Conservation (phyloP, 2,329 filamentous ascomycete species). For the Colletotrichum sp. region DNA sequence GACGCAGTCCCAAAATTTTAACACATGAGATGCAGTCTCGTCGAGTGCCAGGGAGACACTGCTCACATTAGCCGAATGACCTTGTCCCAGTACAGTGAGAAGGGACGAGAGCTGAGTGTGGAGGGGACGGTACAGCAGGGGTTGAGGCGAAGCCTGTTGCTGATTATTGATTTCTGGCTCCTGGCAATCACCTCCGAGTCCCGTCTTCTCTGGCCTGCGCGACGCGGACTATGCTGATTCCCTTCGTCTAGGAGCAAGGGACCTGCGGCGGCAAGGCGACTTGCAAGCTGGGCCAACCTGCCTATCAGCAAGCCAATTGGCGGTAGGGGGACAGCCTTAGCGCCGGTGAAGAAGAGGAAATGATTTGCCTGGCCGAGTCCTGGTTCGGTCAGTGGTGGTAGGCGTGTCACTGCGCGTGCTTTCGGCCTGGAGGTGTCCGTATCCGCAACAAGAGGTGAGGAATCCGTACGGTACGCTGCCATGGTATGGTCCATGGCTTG, state of each 20-base stretch:
- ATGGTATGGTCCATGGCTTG: neutral
- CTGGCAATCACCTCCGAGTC: neutral
- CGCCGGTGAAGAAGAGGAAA: conserved; percentile 1
- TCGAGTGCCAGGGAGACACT: neutral
- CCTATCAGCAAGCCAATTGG: neutral
- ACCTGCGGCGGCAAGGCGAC: neutral
- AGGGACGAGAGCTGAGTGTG: neutral
- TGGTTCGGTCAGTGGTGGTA: neutral
- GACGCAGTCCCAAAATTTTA: neutral
- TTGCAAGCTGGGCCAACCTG: neutral
- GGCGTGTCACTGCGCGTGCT: neutral
- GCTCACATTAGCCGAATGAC: neutral
- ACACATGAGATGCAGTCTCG: neutral
- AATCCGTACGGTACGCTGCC: neutral
- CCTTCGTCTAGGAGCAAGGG: neutral
- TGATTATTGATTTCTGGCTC: neutral
- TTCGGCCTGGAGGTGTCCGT: neutral
- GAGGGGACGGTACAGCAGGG: neutral
- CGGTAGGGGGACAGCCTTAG: conserved; percentile 11
- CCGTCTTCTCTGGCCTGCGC: neutral
- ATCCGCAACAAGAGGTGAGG: neutral
- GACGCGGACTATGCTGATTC: neutral
- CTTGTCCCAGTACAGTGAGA: neutral
- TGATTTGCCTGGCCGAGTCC: conserved; percentile 5
- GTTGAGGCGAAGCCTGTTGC: neutral